These are phyloP conservation scores for Apiospora kogelbergensis DNA, from an alignment of 2,329 filamentous ascomycete species.

Conservation along the genomic window DNA sequence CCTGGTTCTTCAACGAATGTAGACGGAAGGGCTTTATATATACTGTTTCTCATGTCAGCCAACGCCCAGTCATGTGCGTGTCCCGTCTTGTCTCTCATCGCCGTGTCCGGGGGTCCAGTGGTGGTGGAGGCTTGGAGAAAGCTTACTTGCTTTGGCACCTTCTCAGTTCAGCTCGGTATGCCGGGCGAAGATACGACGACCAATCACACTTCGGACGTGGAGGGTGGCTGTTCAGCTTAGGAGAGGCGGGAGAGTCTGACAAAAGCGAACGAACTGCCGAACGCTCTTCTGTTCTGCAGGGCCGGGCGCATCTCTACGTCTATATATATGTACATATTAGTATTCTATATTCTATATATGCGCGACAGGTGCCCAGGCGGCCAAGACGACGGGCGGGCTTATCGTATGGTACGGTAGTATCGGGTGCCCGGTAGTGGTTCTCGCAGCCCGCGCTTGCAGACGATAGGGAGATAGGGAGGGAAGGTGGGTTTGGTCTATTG, in stretches of 20 bases:
- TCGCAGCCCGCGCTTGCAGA: background rate
- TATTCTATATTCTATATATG: background rate
- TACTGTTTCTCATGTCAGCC: background rate
- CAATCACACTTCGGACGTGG: background rate
- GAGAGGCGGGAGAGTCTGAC: background rate
- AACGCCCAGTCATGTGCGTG: background rate
- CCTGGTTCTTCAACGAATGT: background rate
- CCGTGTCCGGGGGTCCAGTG: background rate
- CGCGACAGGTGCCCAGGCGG: background rate
- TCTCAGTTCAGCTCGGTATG: background rate
- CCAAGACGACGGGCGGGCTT: background rate
- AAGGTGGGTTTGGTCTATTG: background rate
- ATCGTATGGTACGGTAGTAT: background rate
- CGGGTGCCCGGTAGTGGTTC: background rate
- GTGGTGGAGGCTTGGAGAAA: background rate
- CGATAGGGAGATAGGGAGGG: background rate
- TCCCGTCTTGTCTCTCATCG: background rate
- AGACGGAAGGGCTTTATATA: background rate
- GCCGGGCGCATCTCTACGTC: background rate
- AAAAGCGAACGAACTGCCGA: background rate
- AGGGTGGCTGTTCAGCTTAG: background rate
- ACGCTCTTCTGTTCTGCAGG: background rate
- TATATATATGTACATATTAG: no score
- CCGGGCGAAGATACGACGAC: background rate
- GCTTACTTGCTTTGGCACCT: background rate